Evolutionary conservation across 306 rosid genomes (phyloP).

Genomic region (Psophocarpus tetragonolobus): DNA sequence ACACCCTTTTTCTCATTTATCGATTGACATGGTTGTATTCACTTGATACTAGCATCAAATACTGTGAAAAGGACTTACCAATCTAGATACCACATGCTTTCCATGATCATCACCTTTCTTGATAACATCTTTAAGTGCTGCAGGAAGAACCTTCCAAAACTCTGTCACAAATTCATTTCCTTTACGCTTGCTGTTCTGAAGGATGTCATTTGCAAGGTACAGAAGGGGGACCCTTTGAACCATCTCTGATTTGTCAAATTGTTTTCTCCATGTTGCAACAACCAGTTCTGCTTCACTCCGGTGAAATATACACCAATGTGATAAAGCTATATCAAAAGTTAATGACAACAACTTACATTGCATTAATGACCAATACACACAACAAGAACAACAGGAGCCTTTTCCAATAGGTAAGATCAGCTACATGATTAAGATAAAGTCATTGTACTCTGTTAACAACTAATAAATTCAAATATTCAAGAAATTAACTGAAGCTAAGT

Average conservation of each 20-base stretch:
- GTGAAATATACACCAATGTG: constrained; percentile 91
- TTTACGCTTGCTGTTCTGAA: constrained; percentile 87
- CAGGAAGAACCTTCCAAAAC: constrained; percentile 92
- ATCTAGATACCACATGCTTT: constrained; percentile 66
- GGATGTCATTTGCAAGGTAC: constrained; percentile 85
- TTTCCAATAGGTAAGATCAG: background rate
- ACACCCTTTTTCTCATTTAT: background rate
- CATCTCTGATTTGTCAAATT: constrained; percentile 66
- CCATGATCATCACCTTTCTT: constrained; percentile 65
- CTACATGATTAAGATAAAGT: background rate
- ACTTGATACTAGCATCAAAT: constrained; percentile 20
- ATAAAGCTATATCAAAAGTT: constrained; percentile 62
- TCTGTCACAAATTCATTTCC: constrained; percentile 87
- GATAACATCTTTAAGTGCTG: constrained; percentile 62
- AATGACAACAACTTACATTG: constrained; percentile 31
- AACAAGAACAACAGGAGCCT: background rate
- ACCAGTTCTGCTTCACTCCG: constrained; percentile 81
- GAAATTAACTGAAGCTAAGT: background rate
- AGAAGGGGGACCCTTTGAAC: constrained; percentile 73
- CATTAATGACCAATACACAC: background rate
- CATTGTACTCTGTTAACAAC: background rate
- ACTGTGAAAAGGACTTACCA: constrained; percentile 49
- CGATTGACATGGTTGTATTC: background rate
- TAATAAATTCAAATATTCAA: background rate
- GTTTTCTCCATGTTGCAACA: constrained; percentile 83